phyloP scores from a whole-genome alignment of 345 rosid genomes.

The Litchi chinensis region DNA sequence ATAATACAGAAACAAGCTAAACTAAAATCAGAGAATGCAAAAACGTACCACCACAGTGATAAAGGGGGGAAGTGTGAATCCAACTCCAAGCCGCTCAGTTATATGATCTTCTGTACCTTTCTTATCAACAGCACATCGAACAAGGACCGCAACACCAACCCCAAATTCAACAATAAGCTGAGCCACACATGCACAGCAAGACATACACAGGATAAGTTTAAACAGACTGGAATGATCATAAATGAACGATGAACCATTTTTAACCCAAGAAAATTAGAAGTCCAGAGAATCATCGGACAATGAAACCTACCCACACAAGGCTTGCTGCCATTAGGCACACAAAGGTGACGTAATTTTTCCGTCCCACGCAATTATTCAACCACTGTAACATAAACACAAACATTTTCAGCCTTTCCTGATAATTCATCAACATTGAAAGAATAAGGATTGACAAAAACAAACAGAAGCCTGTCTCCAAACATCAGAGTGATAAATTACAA shows the following conservation, averaged over 20 bases:
- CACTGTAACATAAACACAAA: conserved; percentile 57
- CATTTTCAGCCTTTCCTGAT: conserved; percentile 12
- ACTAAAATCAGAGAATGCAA: conserved; percentile 15
- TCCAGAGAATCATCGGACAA: neutral
- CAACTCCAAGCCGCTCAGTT: conserved; percentile 74
- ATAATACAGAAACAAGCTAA: conserved; percentile 8
- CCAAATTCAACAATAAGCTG: conserved; percentile 92
- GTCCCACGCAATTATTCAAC: conserved; percentile 94
- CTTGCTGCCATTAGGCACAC: conserved; percentile 87
- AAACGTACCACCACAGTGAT: conserved; percentile 72
- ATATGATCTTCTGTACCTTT: conserved; percentile 74
- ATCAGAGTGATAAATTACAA: neutral
- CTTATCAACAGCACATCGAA: conserved; percentile 78
- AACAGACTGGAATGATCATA: conserved; percentile 3
- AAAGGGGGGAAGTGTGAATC: conserved; percentile 82
- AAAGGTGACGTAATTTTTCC: conserved; percentile 85
- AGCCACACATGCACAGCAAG: conserved; percentile 22
- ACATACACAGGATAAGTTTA: neutral
- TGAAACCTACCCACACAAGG: conserved; percentile 78
- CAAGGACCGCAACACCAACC: conserved; percentile 83
- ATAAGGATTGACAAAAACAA: neutral
- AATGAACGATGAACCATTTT: conserved; percentile 1
- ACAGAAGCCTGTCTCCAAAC: neutral
- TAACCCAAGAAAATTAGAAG: conserved; percentile 5
- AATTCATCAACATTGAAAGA: neutral